phyloP scores from a whole-genome alignment of 805 yeast species.

The Monosporozyma servazzii region DNA sequence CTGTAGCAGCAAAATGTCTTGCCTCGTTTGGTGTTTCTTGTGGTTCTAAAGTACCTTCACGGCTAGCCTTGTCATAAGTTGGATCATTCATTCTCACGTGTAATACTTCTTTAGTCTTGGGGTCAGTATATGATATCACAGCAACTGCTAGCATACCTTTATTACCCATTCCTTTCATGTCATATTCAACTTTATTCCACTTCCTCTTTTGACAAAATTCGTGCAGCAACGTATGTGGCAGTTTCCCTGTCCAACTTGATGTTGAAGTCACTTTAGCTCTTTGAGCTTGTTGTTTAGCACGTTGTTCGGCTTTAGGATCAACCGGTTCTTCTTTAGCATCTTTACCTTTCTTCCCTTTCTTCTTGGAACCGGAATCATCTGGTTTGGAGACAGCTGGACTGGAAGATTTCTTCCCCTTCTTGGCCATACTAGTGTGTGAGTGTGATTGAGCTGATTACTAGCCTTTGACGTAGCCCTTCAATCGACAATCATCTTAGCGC shows the following conservation, averaged over 20 bases:
- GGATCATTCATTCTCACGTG: slow-evolving; percentile 46
- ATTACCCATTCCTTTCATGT: slow-evolving; percentile 44
- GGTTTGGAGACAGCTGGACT: slow-evolving; percentile 3
- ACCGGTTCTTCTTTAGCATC: slow-evolving; percentile 10
- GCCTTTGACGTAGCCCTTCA: not conserved
- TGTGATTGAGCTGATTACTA: not conserved
- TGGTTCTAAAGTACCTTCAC: slow-evolving; percentile 42
- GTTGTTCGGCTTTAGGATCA: slow-evolving; percentile 10
- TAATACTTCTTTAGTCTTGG: slow-evolving; percentile 66
- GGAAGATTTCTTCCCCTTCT: slow-evolving; percentile 6
- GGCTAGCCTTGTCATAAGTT: slow-evolving; percentile 32
- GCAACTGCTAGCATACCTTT: slow-evolving; percentile 61
- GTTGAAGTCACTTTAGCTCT: slow-evolving; percentile 53
- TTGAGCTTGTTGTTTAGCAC: slow-evolving; percentile 24
- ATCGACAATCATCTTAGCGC: not conserved
- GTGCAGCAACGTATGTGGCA: slow-evolving; percentile 77
- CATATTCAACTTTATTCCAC: slow-evolving; percentile 82
- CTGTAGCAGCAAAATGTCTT: slow-evolving; percentile 82
- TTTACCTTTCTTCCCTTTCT: slow-evolving; percentile 17
- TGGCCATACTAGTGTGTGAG: slow-evolving; percentile 5
- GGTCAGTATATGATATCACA: slow-evolving; percentile 60
- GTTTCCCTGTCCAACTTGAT: slow-evolving; percentile 88
- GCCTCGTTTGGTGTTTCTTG: slow-evolving; percentile 85
- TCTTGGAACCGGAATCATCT: slow-evolving; percentile 6
- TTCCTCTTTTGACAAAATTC: slow-evolving; percentile 82